These are phyloP conservation scores for Vaccinium myrtillus DNA, from an alignment of 148 eudicot species.

Conservation along the genomic window DNA sequence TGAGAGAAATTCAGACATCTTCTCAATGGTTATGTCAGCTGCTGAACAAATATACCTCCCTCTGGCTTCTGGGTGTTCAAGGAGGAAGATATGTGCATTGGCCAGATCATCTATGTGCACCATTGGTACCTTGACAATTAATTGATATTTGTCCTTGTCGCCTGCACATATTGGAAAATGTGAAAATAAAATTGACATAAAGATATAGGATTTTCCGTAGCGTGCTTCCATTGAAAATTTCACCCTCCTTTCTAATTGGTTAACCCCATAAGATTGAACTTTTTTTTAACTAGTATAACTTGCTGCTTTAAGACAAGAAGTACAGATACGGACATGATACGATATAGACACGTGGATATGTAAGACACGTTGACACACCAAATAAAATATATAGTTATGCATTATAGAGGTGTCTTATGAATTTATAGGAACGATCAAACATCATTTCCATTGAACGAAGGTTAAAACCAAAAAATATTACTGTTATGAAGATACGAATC, in stretches of 20 bases:
- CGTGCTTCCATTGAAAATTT: background rate
- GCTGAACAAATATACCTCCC: constrained; percentile 34
- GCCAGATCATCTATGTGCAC: constrained; percentile 29
- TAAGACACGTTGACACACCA: too few species aligned
- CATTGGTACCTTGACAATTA: background rate
- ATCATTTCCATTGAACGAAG: too few species aligned
- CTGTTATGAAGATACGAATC: too few species aligned
- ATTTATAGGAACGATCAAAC: too few species aligned
- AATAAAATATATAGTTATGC: too few species aligned
- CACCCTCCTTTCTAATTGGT: background rate
- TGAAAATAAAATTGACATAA: background rate
- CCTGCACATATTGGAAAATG: background rate
- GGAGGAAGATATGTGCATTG: constrained; percentile 19
- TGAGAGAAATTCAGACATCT: constrained; percentile 26
- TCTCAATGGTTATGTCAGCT: background rate
- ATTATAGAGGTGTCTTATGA: too few species aligned
- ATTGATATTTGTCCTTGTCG: background rate
- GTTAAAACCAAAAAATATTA: too few species aligned
- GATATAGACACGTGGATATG: too few species aligned
- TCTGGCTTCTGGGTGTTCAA: constrained; percentile 26
- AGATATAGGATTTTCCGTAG: background rate
- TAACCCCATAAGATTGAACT: background rate
- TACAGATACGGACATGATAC: too few species aligned
- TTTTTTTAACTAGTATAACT: background rate
- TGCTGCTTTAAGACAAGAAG: background rate